Conservation (phyloP, 441 rosid species). For the Capsella rubella region DNA sequence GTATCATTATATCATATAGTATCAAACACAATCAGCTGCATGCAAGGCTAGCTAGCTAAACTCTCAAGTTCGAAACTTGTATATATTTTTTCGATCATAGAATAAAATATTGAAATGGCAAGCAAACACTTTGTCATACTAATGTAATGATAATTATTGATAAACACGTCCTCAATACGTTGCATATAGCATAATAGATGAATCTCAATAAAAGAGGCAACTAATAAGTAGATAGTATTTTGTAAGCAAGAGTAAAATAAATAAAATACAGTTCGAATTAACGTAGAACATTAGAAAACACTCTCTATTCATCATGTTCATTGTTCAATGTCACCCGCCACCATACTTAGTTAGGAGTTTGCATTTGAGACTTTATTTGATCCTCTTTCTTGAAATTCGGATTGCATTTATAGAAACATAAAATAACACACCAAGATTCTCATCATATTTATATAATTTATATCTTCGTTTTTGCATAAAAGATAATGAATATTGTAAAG, state of each 20-base stretch:
- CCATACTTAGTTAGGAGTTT: not conserved
- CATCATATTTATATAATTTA: not conserved
- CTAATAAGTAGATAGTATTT: slow-evolving; percentile 1
- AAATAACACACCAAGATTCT: not conserved
- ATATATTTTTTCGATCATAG: not conserved
- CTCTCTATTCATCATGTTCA: slow-evolving; percentile 2
- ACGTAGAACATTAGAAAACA: slow-evolving; percentile 15
- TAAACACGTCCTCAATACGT: not conserved
- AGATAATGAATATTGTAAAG: not conserved
- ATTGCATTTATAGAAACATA: not conserved
- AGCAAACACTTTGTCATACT: not conserved
- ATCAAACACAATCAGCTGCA: not conserved
- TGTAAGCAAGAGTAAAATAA: not conserved
- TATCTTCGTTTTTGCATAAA: not conserved
- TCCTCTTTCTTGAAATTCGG: not conserved
- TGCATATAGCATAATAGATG: not conserved
- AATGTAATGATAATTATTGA: not conserved
- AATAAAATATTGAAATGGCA: not conserved
- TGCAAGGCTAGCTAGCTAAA: not conserved
- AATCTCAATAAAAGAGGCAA: not conserved
- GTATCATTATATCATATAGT: not conserved
- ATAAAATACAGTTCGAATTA: not conserved
- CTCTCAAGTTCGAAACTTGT: not conserved
- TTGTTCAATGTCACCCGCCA: slow-evolving; percentile 12
- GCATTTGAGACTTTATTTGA: not conserved